phyloP scores from a whole-genome alignment of 495 filamentous ascomycete species.

The Penicillium fimorum region DNA sequence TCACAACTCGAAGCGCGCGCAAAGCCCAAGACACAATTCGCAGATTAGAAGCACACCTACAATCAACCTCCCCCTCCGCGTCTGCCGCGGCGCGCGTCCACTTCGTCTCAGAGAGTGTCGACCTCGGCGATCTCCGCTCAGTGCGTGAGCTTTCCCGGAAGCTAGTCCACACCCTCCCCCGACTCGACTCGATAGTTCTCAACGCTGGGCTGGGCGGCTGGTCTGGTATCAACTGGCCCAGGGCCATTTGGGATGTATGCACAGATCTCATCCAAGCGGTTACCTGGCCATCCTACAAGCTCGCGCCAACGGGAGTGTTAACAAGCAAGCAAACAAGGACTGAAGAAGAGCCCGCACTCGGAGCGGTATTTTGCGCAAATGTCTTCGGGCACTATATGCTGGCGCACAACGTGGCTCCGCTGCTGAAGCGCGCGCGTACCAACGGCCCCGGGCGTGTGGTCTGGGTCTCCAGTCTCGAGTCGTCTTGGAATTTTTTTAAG shows the following conservation, averaged over 20 bases:
- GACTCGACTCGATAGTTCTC: conserved; percentile 76
- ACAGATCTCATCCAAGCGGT: conserved; percentile 64
- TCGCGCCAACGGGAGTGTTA: conserved; percentile 56
- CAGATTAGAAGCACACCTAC: conserved; percentile 41
- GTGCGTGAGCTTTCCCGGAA: conserved; percentile 51
- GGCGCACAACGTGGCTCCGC: conserved; percentile 69
- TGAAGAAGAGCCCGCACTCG: conserved; percentile 57
- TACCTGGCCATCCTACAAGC: conserved; percentile 80
- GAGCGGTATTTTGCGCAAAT: conserved; percentile 84
- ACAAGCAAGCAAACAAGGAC: conserved; percentile 35
- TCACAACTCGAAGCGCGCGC: conserved; percentile 50
- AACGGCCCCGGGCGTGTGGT: conserved; percentile 63
- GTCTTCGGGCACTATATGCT: conserved; percentile 95
- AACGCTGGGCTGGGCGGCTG: conserved; percentile 92
- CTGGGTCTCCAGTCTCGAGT: conserved; percentile 82
- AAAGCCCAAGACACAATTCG: conserved; percentile 45
- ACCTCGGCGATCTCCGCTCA: conserved; percentile 55
- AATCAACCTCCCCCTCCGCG: conserved; percentile 20
- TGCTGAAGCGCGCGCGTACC: conserved; percentile 56
- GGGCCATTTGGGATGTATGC: conserved; percentile 56
- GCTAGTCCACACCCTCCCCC: conserved; percentile 52
- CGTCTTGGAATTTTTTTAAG: conserved; percentile 53
- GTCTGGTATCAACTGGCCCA: conserved; percentile 72
- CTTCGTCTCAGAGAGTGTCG: conserved; percentile 51
- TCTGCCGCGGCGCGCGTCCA: conserved; percentile 37